Conservation (phyloP, 1,139 yeast genomes). For the Candida albicans region DNA sequence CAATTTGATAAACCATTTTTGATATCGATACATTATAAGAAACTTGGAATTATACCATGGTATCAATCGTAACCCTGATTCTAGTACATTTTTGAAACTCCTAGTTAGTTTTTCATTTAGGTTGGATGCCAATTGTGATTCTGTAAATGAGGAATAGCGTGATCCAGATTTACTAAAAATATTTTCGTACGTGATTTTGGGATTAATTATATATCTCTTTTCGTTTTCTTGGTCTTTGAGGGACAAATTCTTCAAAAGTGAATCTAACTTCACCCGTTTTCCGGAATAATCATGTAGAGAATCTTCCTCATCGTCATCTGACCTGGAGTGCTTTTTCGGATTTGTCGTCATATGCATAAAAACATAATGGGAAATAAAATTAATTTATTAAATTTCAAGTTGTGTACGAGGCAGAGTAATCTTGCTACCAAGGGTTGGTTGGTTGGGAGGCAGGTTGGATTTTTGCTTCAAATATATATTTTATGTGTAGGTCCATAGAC, state of each 20-base stretch:
- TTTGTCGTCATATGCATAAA: conserved; percentile 1
- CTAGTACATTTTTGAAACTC: conserved; percentile 8
- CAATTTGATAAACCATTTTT: conserved; percentile 38
- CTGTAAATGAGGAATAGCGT: conserved; percentile 5
- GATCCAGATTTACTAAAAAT: conserved; percentile 4
- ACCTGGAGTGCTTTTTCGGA: conserved; percentile 9
- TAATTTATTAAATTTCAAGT: not conserved
- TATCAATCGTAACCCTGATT: conserved; percentile 14
- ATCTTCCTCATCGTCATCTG: conserved; percentile 10
- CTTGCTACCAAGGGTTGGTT: not conserved
- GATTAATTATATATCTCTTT: conserved; percentile 7
- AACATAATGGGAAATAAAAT: not conserved
- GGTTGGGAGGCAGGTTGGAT: not conserved
- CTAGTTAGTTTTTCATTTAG: conserved; percentile 12
- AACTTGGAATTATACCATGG: conserved; percentile 27
- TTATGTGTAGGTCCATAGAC: too few relatives aligned
- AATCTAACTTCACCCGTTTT: conserved; percentile 17
- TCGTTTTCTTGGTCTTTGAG: conserved; percentile 7
- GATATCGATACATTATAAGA: conserved; percentile 30
- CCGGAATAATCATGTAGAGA: conserved; percentile 10
- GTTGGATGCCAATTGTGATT: conserved; percentile 10
- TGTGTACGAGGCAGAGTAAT: not conserved
- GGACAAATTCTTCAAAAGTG: conserved; percentile 14
- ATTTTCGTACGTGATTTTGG: conserved; percentile 7
- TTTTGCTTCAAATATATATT: too few relatives aligned